Evolutionary conservation across 2,329 filamentous ascomycete species (phyloP).

Genomic region (Paramyrothecium sp.): DNA sequence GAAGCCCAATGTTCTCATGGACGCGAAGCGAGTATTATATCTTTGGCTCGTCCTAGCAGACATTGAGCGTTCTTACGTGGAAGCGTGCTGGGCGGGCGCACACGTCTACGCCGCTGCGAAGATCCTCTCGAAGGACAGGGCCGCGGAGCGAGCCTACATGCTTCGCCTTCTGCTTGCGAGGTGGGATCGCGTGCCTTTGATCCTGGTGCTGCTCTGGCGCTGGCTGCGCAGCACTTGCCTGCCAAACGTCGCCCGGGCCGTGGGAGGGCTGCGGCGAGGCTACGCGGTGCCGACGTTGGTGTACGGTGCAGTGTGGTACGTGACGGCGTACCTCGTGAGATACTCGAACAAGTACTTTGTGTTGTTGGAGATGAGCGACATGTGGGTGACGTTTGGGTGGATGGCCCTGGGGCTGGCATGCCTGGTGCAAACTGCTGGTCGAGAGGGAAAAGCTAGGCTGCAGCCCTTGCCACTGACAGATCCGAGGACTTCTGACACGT

Average conservation of each 20-base stretch:
- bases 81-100: slow-evolving; percentile 22
- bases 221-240: slow-evolving; percentile 11
- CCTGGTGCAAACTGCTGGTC: too few relatives aligned
- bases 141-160: slow-evolving; percentile 8
- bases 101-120: slow-evolving; percentile 21
- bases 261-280: slow-evolving; percentile 1
- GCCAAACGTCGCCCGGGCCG: slow-evolving; percentile 1
- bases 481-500: too few relatives aligned
- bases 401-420: slow-evolving; percentile 23
- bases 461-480: too few relatives aligned
- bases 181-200: slow-evolving; percentile 7
- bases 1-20: neutral
- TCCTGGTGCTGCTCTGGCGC: slow-evolving; percentile 17
- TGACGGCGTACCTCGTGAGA: slow-evolving; percentile 22
- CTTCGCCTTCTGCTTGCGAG: slow-evolving; percentile 7
- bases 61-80: slow-evolving; percentile 26
- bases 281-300: slow-evolving; percentile 7
- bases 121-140: slow-evolving; percentile 11
- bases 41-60: slow-evolving; percentile 22
- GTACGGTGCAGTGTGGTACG: slow-evolving; percentile 8
- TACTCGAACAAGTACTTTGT: slow-evolving; percentile 37
- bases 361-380: slow-evolving; percentile 33
- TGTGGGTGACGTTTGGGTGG: slow-evolving; percentile 21
- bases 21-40: slow-evolving; percentile 11
- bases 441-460: too few relatives aligned